A percentile compares a stretch with the other conserved stretches of the same genome.
These are phyloP conservation scores for Phaeotremella fagi DNA, from an alignment of 768 basidiomycete genomes.

Conservation along the genomic window DNA sequence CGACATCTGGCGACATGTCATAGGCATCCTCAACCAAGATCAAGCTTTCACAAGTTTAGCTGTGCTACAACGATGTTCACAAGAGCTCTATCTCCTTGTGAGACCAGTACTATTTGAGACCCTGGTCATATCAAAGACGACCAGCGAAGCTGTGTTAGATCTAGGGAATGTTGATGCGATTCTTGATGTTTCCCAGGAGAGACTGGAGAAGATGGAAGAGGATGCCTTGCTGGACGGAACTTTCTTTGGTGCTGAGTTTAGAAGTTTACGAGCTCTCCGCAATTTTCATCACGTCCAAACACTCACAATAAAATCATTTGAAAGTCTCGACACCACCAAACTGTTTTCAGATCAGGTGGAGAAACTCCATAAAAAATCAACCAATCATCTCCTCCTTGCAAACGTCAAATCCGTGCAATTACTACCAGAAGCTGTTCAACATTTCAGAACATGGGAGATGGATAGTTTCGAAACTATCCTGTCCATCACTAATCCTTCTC, in stretches of 20 bases:
- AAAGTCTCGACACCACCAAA: too few species aligned
- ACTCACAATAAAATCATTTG: constrained; percentile 12
- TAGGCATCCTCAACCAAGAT: not conserved
- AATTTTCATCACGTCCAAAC: constrained; percentile 6
- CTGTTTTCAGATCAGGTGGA: too few species aligned
- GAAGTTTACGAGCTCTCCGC: constrained; percentile 2
- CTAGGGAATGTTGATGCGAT: not conserved
- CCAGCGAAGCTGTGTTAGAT: constrained; percentile 6
- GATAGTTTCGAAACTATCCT: constrained; percentile 10
- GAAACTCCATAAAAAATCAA: too few species aligned
- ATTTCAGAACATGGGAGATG: constrained; percentile 14
- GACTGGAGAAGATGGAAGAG: not conserved
- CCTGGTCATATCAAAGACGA: constrained; percentile 2
- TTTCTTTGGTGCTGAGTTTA: not conserved
- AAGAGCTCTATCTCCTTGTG: constrained; percentile 12
- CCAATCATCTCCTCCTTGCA: not conserved
- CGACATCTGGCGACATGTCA: not conserved
- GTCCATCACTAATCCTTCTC: not conserved
- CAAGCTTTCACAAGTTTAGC: not conserved
- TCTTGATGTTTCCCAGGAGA: not conserved
- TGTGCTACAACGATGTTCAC: constrained; percentile 5
- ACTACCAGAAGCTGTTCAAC: constrained; percentile 13
- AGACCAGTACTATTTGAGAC: constrained; percentile 12
- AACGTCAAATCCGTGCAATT: constrained; percentile 7
- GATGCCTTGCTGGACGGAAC: not conserved